Evolutionary conservation across 441 rosid genomes (phyloP).

Genomic region (Bruguiera hainesii): DNA sequence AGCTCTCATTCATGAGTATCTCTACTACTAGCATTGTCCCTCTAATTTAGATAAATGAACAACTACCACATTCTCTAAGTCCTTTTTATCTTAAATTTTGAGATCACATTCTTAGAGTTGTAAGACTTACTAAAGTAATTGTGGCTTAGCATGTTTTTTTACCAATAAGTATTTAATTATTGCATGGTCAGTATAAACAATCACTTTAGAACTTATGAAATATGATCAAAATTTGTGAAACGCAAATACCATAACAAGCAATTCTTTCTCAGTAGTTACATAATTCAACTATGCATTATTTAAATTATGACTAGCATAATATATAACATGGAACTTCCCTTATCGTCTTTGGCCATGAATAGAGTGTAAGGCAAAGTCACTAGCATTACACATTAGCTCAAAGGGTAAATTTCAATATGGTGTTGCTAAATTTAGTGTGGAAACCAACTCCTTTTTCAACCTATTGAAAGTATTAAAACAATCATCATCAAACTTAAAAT

Average conservation of each 20-base stretch:
- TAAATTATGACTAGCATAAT: too few relatives aligned
- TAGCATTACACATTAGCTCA: neutral
- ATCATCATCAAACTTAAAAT: neutral
- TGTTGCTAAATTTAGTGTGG: neutral
- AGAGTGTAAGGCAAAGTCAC: neutral
- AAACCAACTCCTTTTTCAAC: neutral
- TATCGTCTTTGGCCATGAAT: neutral
- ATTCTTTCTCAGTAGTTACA: neutral
- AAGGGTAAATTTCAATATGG: neutral
- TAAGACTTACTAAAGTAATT: neutral
- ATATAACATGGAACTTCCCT: neutral
- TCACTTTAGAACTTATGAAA: neutral
- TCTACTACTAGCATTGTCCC: too few relatives aligned
- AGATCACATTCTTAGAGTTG: neutral
- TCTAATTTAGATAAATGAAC: neutral
- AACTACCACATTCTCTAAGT: neutral
- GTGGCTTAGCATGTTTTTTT: neutral
- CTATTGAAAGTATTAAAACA: neutral
- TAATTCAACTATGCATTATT: neutral
- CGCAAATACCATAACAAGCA: neutral
- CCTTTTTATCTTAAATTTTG: neutral
- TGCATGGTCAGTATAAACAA: neutral
- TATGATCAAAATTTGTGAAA: neutral
- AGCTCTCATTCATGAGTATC: neutral
- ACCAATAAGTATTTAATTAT: neutral